phyloP scores from a whole-genome alignment of 164 flowering plant genomes.

The Vitis amurensis region DNA sequence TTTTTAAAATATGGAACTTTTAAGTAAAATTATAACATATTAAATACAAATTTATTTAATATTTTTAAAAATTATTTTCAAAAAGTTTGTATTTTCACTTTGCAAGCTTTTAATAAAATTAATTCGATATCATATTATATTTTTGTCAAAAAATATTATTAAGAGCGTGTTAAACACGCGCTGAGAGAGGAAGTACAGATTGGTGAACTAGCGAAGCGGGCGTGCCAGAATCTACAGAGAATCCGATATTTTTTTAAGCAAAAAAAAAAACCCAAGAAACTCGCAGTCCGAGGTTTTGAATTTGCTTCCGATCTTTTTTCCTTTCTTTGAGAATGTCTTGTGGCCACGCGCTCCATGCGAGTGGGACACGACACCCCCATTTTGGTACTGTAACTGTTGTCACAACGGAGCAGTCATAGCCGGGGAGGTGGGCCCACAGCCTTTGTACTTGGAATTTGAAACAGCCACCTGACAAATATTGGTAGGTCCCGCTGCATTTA shows the following conservation, averaged over 20 bases:
- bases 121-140: no score
- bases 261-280: background rate
- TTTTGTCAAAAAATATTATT: no score
- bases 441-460: no score
- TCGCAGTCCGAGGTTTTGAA: slow-evolving; percentile 11
- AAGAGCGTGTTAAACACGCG: background rate
- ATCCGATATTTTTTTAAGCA: slow-evolving; percentile 2
- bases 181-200: background rate
- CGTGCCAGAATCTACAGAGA: slow-evolving; percentile 24
- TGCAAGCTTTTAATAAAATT: no score
- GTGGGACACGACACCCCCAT: slow-evolving; percentile 10
- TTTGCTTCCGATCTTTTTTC: no score
- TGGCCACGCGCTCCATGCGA: slow-evolving; percentile 19
- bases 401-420: slow-evolving; percentile 2
- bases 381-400: background rate
- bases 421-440: background rate
- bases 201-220: slow-evolving; percentile 3
- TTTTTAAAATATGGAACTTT: no score
- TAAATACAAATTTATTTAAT: no score
- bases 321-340: slow-evolving; percentile 8
- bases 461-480: no score
- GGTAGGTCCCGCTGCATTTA: background rate
- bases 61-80: no score
- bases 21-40: no score
- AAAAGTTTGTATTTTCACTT: no score